Base-by-base conservation (phyloP, 129 eudicot species). In the Arctium lappa region DNA sequence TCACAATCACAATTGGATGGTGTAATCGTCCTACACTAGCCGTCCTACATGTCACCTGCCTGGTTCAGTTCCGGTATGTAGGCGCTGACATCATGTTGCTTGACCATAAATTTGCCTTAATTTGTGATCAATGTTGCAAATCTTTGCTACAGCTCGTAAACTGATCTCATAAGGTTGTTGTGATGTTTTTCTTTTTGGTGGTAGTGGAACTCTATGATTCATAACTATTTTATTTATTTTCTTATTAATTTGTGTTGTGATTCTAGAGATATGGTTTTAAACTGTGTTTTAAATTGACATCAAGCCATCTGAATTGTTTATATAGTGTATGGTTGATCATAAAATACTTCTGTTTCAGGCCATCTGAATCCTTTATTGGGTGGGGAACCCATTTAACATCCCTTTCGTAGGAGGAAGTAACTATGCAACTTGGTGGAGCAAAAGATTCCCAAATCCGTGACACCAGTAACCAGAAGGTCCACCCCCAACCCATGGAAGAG, bases 401-500 rank as follows among this genome's bases (percentile, higher is more conserved):
- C 77, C 66, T 74, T 80, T 22, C 46, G 16, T 74, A 75, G 82
- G 84, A 86, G 82, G 86, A 86, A 90, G 88, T 83, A 94, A 88
- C 90, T 91, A 95, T 95, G 99, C 99, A 91, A 91, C 94, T 94
- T 80, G 83, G 88, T 93, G 94, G 93, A 82, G 93, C 83, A 16
- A 92, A 81, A 83, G 98, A 95, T 79, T 76, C 88, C 77, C 98
- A 91, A 89, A 93, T 81, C 69, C 27, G 27, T 22, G 27, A 22
- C 27, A 22, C 27, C 27, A 92, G 89, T 84, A 91, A 86, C 93
- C 99, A 89, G 77, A 95, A 93, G 89, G 97, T 95, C 81, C 99
- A 95, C 69, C 99, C 99, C 22, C 99, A 95, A 87, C 99, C 99
- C 37, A 95, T 95, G 99, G 97, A 95, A 83, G 97, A 93, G 75